phyloP scores from a whole-genome alignment of 2,329 filamentous ascomycete genomes.

The Pseudogymnoascus sp. region DNA sequence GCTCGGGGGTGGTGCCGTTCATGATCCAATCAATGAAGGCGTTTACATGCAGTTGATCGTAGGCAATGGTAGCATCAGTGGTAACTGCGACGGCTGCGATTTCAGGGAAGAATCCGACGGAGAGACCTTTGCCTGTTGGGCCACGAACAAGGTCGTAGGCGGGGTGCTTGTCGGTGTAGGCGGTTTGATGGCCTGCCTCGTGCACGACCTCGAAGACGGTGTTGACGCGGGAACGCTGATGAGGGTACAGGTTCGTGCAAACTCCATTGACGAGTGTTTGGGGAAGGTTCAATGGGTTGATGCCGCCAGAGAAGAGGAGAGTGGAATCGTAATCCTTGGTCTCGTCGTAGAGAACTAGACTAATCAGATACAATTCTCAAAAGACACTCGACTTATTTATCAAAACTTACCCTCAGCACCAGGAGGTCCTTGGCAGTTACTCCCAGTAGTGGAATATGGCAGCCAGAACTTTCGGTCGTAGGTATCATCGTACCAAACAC shows the following conservation, averaged over 20 bases:
- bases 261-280: conserved; percentile 16
- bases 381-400: background rate
- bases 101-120: conserved; percentile 27
- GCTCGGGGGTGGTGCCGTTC: conserved; percentile 15
- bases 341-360: conserved; percentile 21
- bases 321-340: conserved; percentile 20
- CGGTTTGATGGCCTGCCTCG: conserved; percentile 20
- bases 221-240: conserved; percentile 24
- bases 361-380: background rate
- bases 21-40: conserved; percentile 23
- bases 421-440: conserved; percentile 19
- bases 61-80: conserved; percentile 21
- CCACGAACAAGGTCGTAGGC: conserved; percentile 26
- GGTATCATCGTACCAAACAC: conserved; percentile 18
- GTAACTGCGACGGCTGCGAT: conserved; percentile 17
- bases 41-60: conserved; percentile 24
- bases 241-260: conserved; percentile 22
- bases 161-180: conserved; percentile 27
- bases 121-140: conserved; percentile 23
- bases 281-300: conserved; percentile 21
- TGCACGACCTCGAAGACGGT: conserved; percentile 24
- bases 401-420: conserved; percentile 22
- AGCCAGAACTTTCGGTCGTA: conserved; percentile 21
- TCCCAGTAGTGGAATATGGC: conserved; percentile 11
- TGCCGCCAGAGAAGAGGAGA: conserved; percentile 21